Conservation (phyloP, 1,139 yeast species). For the Kluyveromyces marxianus region DNA sequence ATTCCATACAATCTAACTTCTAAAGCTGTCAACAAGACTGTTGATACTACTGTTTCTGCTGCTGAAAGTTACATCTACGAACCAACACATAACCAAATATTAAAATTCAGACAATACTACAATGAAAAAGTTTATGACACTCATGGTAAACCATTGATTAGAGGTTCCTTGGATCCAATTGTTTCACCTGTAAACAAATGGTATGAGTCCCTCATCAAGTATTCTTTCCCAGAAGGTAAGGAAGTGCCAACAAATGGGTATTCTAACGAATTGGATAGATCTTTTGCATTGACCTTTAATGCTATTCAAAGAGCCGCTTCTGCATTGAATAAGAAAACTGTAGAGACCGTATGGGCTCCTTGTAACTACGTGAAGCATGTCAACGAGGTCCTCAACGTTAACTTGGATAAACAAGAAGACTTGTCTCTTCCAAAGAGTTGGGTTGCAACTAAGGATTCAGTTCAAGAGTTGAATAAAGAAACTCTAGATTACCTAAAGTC, state of each 20-base stretch:
- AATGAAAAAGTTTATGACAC: conserved; percentile 42
- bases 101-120: conserved; percentile 37
- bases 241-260: conserved; percentile 37
- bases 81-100: conserved; percentile 39
- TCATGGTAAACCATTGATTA: conserved; percentile 53
- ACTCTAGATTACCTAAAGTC: conserved; percentile 14
- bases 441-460: conserved; percentile 28
- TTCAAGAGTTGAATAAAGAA: conserved; percentile 20
- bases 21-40: conserved; percentile 25
- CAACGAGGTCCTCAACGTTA: conserved; percentile 28
- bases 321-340: conserved; percentile 18
- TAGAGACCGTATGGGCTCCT: conserved; percentile 23
- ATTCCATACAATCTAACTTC: conserved; percentile 26
- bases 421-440: conserved; percentile 21
- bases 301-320: conserved; percentile 32
- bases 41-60: conserved; percentile 19
- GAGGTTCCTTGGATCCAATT: conserved; percentile 56
- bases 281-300: conserved; percentile 38
- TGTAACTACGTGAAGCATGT: conserved; percentile 27
- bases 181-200: conserved; percentile 52
- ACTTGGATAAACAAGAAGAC: conserved; percentile 27
- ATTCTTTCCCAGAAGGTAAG: conserved; percentile 42
- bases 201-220: conserved; percentile 40
- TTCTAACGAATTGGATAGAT: conserved; percentile 48
- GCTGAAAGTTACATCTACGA: conserved; percentile 31